These are phyloP conservation scores for Coemansia sp. DNA, from an alignment of 192 early-diverging fungal genomes.

Conservation along the genomic window DNA sequence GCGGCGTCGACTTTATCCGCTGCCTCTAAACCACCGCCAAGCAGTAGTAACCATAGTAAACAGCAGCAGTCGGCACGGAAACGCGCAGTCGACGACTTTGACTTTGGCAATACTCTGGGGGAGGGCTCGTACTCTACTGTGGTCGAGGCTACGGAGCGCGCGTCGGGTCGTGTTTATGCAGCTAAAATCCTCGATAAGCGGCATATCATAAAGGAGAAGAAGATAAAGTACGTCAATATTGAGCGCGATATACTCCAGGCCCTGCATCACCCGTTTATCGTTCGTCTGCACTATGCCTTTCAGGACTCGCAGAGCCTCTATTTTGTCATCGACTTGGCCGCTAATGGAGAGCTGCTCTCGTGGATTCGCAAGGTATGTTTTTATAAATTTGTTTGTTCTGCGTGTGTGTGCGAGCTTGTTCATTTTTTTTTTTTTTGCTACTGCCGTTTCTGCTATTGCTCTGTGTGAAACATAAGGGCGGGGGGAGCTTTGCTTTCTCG, in stretches of 20 bases:
- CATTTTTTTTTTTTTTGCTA: neutral
- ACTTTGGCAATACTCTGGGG: slow-evolving; percentile 80
- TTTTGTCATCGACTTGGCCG: slow-evolving; percentile 88
- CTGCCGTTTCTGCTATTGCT: neutral
- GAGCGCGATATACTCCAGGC: slow-evolving; percentile 87
- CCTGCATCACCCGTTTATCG: slow-evolving; percentile 86
- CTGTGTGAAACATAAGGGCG: neutral
- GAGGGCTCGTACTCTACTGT: slow-evolving; percentile 98
- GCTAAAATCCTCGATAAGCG: slow-evolving; percentile 86
- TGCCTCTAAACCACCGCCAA: neutral
- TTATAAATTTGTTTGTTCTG: neutral
- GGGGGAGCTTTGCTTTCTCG: slow-evolving; percentile 3
- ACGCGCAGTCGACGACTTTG: slow-evolving; percentile 79
- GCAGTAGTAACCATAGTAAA: slow-evolving; percentile 3
- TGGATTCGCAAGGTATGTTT: slow-evolving; percentile 70
- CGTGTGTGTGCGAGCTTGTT: neutral
- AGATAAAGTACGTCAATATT: slow-evolving; percentile 94
- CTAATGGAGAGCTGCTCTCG: slow-evolving; percentile 88
- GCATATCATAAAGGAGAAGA: slow-evolving; percentile 90
- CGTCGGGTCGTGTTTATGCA: slow-evolving; percentile 71
- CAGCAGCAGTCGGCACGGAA: slow-evolving; percentile 54
- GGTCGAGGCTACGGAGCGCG: slow-evolving; percentile 71
- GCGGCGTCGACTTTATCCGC: slow-evolving; percentile 6
- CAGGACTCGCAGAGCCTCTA: slow-evolving; percentile 89
- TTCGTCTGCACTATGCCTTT: slow-evolving; percentile 93